phyloP scores from a whole-genome alignment of 2,329 filamentous ascomycete species.

The Didymella segeticola region DNA sequence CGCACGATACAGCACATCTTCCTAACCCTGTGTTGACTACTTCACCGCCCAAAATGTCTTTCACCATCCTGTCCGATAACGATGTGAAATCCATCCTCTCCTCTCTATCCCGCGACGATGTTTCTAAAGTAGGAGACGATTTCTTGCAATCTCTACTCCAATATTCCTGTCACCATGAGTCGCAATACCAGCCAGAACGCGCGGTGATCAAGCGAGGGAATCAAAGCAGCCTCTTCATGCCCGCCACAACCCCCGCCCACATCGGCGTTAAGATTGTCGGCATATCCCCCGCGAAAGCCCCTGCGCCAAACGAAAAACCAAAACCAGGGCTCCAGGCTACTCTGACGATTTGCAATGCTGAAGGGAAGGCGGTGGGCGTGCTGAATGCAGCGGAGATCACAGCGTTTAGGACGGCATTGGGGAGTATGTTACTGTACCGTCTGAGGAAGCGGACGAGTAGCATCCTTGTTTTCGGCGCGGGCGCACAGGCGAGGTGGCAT shows the following conservation, averaged over 20 bases:
- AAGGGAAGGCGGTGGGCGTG: slow-evolving; percentile 69
- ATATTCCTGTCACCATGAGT: slow-evolving; percentile 27
- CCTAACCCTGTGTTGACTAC: too few species aligned
- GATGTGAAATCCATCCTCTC: slow-evolving; percentile 44
- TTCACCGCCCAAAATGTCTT: not conserved
- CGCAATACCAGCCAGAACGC: slow-evolving; percentile 53
- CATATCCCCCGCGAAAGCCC: slow-evolving; percentile 54
- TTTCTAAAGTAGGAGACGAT: slow-evolving; percentile 1
- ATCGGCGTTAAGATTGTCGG: slow-evolving; percentile 78
- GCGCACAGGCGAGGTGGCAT: slow-evolving; percentile 60
- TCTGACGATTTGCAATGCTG: slow-evolving; percentile 62
- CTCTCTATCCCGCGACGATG: slow-evolving; percentile 31
- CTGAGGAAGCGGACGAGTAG: slow-evolving; percentile 30
- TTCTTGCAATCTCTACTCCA: slow-evolving; percentile 38
- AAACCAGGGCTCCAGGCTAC: slow-evolving; percentile 64
- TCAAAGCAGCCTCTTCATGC: slow-evolving; percentile 75
- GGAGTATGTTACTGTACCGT: slow-evolving; percentile 66
- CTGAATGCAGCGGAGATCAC: slow-evolving; percentile 78
- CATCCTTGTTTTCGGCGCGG: slow-evolving; percentile 57
- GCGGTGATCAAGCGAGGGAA: slow-evolving; percentile 49
- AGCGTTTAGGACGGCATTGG: slow-evolving; percentile 79
- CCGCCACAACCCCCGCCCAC: slow-evolving; percentile 67
- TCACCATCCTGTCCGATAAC: slow-evolving; percentile 26
- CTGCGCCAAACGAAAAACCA: slow-evolving; percentile 25
- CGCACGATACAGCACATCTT: too few species aligned